These are phyloP conservation scores for Paracorniculantispora psalliotae DNA, from an alignment of 2,329 filamentous ascomycete species.

Conservation along the genomic window DNA sequence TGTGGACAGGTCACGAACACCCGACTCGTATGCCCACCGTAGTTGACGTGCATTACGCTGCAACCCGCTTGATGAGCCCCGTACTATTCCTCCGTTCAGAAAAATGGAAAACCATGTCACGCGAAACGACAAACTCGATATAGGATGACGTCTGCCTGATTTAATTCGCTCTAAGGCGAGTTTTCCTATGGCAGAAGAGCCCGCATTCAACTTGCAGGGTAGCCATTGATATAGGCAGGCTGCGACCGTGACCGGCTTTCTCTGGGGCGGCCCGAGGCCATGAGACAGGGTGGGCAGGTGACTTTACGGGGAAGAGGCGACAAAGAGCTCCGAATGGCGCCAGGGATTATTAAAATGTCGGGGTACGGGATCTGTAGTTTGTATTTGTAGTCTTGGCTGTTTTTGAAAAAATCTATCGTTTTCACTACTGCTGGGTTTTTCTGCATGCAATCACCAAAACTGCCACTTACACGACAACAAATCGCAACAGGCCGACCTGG, in stretches of 20 bases:
- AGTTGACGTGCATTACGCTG: background rate
- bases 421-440: background rate
- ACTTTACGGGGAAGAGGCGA: background rate
- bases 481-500: background rate
- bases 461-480: background rate
- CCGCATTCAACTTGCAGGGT: background rate
- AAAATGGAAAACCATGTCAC: background rate
- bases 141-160: background rate
- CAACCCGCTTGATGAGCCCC: background rate
- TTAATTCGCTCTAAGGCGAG: background rate
- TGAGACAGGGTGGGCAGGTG: constrained; percentile 5
- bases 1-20: constrained; percentile 9
- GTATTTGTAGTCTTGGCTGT: background rate
- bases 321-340: background rate
- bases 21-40: background rate
- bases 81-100: background rate
- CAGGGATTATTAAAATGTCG: background rate
- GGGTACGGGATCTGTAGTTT: background rate
- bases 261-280: background rate
- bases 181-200: background rate
- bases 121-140: background rate
- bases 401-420: background rate
- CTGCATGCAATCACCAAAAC: background rate
- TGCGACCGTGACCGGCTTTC: constrained; percentile 1
- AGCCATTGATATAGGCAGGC: background rate